Base-by-base conservation (phyloP, 169 alveolate species). In the Cytauxzoon felis region DNA sequence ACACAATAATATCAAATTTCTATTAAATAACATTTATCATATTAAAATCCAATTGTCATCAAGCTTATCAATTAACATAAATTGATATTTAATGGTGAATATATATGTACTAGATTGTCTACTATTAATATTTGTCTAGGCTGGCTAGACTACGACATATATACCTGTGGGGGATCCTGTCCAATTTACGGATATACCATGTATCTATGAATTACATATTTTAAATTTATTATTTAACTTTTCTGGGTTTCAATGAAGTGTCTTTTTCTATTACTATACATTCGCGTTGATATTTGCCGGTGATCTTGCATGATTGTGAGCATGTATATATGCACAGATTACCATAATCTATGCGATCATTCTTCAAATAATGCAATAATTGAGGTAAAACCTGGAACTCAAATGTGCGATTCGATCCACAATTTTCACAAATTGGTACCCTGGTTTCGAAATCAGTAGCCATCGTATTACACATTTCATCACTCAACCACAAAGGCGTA, bases 321-420 rank as follows among this genome's bases (percentile, higher is more conserved):
- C 86, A 76, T 9, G 86, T 76, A 49, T 76, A 76, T 11, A 76
- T 76, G n/a, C 47, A 70, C n/a, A 76, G 49, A 38, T 61, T 51
- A 4, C 60, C 81, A 42, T 66, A 76, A 51, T 76, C 86, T 11
- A 76, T 36, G 23, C 76, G 11, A n/a, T 42, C 80, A 8, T 47
- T 29, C 42, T 41, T 36, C 6, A 76, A 58, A 24, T 66, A 58
- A 40, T 18, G 21, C 56, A 66, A 54, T 48, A 76, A 32, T 48
- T 76, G 86, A 18, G 86, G 86, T 32, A 76, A 60, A 27, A 76
- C 75, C 57, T 76, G 86, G 40, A 76, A 76, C 32, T 76, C 86
- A 34, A 76, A 76, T 5, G 81, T 52, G 9, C 86, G 64, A 9
- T 42, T 64, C n/a, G 81, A 60, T 0, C 81, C 80, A 33, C 86